phyloP scores from a whole-genome alignment of 768 basidiomycete species.

The Phaeotremella skinneri region DNA sequence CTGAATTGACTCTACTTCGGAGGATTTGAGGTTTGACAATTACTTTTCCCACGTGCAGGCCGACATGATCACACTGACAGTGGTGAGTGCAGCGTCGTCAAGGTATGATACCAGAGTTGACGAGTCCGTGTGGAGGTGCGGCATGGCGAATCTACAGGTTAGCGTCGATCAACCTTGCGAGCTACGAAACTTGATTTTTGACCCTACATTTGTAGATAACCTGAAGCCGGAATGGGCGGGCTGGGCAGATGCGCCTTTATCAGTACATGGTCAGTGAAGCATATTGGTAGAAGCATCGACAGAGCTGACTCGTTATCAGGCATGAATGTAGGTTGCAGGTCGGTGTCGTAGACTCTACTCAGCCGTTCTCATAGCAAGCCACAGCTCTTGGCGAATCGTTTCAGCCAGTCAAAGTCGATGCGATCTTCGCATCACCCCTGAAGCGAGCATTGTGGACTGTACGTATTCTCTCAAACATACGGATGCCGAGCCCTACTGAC shows the following conservation, averaged over 20 bases:
- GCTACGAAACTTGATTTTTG: background rate
- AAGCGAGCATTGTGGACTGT: conserved; percentile 54
- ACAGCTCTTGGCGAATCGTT: conserved; percentile 48
- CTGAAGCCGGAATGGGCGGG: conserved; percentile 49
- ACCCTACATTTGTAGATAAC: conserved; percentile 37
- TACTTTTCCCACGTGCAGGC: too few relatives aligned
- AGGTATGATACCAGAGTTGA: background rate
- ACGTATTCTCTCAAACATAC: conserved; percentile 25
- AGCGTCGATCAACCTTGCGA: background rate
- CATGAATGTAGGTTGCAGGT: conserved; percentile 41
- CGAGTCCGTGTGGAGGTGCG: conserved; percentile 27
- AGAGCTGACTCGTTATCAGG: conserved; percentile 26
- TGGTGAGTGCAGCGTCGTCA: conserved; percentile 8
- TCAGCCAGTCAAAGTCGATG: conserved; percentile 34
- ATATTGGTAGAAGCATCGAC: background rate
- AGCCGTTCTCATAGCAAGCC: conserved; percentile 47
- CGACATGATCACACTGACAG: conserved; percentile 26
- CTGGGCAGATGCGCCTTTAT: conserved; percentile 51
- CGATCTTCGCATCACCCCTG: conserved; percentile 53
- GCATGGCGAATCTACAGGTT: conserved; percentile 50
- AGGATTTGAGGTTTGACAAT: too few relatives aligned
- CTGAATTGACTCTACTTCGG: too few relatives aligned
- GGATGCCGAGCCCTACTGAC: too few relatives aligned
- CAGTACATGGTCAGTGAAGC: conserved; percentile 47
- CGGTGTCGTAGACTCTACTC: background rate